Evolutionary conservation across 352 stramenopile genomes (phyloP).

Genomic region (Globisporangium rhizosaccharum): DNA sequence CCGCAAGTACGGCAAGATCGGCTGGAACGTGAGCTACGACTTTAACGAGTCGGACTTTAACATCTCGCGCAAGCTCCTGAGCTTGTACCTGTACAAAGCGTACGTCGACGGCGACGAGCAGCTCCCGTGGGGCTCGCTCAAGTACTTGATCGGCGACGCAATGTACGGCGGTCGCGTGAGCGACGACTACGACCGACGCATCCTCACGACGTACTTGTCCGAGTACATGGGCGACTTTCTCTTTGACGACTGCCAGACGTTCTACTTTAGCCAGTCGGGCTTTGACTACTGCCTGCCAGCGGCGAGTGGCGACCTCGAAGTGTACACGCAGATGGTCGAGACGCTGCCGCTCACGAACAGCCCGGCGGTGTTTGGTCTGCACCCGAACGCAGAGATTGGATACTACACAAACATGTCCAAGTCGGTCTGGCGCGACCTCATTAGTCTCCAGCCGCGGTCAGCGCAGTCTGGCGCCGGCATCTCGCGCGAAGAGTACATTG

Average conservation of each 20-base stretch:
- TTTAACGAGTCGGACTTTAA: constrained; percentile 97
- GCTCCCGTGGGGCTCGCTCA: constrained; percentile 91
- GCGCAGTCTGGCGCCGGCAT: constrained; percentile 65
- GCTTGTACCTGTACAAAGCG: constrained; percentile 92
- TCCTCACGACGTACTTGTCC: constrained; percentile 90
- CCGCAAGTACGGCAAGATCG: constrained; percentile 96
- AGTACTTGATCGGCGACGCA: constrained; percentile 94
- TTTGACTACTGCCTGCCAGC: constrained; percentile 88
- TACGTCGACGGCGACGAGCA: constrained; percentile 91
- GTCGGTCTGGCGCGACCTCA: constrained; percentile 91
- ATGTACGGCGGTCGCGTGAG: constrained; percentile 97
- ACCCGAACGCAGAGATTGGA: constrained; percentile 95
- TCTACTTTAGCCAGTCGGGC: constrained; percentile 92
- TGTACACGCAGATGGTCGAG: constrained; percentile 85
- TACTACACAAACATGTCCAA: constrained; percentile 96
- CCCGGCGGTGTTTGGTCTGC: constrained; percentile 93
- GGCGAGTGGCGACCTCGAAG: constrained; percentile 52
- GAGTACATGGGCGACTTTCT: constrained; percentile 97
- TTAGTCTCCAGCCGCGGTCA: constrained; percentile 89
- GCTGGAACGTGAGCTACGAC: constrained; percentile 96
- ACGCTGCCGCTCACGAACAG: constrained; percentile 91
- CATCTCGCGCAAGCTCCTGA: constrained; percentile 89
- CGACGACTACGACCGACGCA: constrained; percentile 94
- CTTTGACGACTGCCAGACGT: constrained; percentile 92
- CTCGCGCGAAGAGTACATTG: constrained; percentile 93